Evolutionary conservation across 306 rosid species (phyloP).

Genomic region (Glycine tomentella): DNA sequence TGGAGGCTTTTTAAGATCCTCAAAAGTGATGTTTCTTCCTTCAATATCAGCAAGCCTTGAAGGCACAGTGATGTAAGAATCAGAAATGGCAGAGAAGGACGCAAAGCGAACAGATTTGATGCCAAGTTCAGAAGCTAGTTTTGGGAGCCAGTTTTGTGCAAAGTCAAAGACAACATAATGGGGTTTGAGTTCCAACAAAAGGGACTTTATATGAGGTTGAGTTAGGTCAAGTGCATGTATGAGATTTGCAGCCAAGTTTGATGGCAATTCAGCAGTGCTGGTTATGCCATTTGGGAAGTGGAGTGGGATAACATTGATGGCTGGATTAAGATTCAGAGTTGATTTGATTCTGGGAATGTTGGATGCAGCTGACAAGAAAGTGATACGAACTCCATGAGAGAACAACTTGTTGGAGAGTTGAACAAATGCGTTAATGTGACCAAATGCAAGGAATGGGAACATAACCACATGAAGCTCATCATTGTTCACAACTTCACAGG

Average conservation of each 20-base stretch:
- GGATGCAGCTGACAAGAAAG: conserved; percentile 57
- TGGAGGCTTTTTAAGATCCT: conserved; percentile 54
- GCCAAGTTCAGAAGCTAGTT: conserved; percentile 57
- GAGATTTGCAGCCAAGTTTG: conserved; percentile 40
- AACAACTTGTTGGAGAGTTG: too few species aligned
- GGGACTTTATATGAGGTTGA: conserved; percentile 49
- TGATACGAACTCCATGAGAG: conserved; percentile 53
- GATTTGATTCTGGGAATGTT: conserved; percentile 49
- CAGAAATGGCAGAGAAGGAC: conserved; percentile 47
- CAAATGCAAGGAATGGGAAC: too few species aligned
- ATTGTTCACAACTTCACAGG: too few species aligned
- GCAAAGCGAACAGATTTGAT: conserved; percentile 53
- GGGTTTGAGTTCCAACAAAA: conserved; percentile 56
- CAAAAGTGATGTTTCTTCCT: conserved; percentile 33
- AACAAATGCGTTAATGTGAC: too few species aligned
- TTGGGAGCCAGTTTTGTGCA: conserved; percentile 66
- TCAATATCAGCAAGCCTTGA: conserved; percentile 39
- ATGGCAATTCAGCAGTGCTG: conserved; percentile 53
- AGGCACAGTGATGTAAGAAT: conserved; percentile 50
- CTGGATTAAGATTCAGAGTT: conserved; percentile 44
- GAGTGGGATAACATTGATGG: conserved; percentile 46
- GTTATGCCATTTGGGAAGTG: conserved; percentile 44
- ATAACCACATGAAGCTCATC: too few species aligned
- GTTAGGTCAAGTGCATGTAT: conserved; percentile 50
- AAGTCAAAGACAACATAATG: conserved; percentile 60